phyloP scores from a whole-genome alignment of 805 yeast species.

The Nakazawaea ambrosiae region DNA sequence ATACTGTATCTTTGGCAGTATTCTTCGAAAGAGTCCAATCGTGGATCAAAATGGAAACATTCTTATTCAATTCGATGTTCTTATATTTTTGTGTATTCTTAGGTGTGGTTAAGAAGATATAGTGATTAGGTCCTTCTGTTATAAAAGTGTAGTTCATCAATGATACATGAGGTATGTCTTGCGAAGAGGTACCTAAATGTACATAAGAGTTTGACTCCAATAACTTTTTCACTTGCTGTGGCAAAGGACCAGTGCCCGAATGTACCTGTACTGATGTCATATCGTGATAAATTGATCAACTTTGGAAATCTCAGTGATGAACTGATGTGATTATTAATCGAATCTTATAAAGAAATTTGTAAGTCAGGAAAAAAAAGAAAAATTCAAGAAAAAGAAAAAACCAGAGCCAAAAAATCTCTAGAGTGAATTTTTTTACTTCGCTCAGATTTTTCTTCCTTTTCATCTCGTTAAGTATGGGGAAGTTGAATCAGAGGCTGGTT shows the following conservation, averaged over 20 bases:
- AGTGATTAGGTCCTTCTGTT: constrained; percentile 30
- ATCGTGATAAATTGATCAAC: too few species aligned
- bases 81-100: constrained; percentile 65
- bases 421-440: too few species aligned
- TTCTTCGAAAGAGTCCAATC: constrained; percentile 76
- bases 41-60: constrained; percentile 78
- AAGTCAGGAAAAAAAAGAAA: too few species aligned
- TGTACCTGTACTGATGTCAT: neutral
- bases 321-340: too few species aligned
- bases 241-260: constrained; percentile 17
- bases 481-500: too few species aligned
- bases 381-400: too few species aligned
- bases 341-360: too few species aligned
- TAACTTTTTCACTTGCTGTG: constrained; percentile 31
- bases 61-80: constrained; percentile 64
- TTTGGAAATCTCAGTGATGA: too few species aligned
- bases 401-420: too few species aligned
- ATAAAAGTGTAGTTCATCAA: constrained; percentile 85
- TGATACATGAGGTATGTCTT: constrained; percentile 75
- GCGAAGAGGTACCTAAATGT: constrained; percentile 73
- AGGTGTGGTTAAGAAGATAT: constrained; percentile 67
- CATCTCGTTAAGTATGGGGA: too few species aligned
- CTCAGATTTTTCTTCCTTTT: too few species aligned
- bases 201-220: constrained; percentile 61
- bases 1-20: constrained; percentile 14